Evolutionary conservation across 1,284 basidiomycete genomes (phyloP).

Genomic region (Heterobasidion annosum): DNA sequence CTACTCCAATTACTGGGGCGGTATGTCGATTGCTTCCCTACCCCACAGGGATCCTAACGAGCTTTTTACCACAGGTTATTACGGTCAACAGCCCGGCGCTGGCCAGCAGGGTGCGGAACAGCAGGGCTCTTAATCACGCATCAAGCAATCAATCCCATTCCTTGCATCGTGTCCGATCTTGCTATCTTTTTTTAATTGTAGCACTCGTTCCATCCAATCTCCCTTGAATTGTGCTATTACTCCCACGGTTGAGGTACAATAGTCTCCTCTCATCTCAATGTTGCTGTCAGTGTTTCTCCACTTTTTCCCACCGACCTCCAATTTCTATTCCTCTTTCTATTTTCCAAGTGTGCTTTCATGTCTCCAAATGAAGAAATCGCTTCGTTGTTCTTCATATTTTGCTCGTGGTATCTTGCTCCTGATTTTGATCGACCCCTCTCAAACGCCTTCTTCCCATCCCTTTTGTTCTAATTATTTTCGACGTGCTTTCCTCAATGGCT

Average conservation of each 20-base stretch:
- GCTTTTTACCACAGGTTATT: constrained; percentile 47
- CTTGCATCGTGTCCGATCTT: neutral
- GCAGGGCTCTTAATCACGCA: constrained; percentile 11
- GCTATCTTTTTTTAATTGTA: neutral
- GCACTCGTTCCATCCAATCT: neutral
- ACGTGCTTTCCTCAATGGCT: too few relatives aligned
- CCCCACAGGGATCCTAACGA: neutral
- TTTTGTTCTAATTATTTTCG: neutral
- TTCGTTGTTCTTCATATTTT: constrained; percentile 2
- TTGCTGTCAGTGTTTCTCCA: neutral
- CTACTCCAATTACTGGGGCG: constrained; percentile 76
- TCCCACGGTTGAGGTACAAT: neutral
- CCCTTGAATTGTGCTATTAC: neutral
- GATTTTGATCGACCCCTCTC: too few relatives aligned
- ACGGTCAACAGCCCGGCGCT: constrained; percentile 54
- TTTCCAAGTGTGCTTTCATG: neutral
- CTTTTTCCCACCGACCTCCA: neutral
- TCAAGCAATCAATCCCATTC: neutral
- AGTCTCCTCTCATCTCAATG: neutral
- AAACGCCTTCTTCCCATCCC: too few relatives aligned
- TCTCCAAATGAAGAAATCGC: constrained; percentile 4
- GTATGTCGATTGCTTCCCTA: neutral
- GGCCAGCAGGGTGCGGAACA: constrained; percentile 43
- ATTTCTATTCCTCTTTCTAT: neutral
- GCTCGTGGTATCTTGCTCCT: neutral